Evolutionary conservation across 2,329 filamentous ascomycete species (phyloP).

Genomic region (Sporothrix globosa): DNA sequence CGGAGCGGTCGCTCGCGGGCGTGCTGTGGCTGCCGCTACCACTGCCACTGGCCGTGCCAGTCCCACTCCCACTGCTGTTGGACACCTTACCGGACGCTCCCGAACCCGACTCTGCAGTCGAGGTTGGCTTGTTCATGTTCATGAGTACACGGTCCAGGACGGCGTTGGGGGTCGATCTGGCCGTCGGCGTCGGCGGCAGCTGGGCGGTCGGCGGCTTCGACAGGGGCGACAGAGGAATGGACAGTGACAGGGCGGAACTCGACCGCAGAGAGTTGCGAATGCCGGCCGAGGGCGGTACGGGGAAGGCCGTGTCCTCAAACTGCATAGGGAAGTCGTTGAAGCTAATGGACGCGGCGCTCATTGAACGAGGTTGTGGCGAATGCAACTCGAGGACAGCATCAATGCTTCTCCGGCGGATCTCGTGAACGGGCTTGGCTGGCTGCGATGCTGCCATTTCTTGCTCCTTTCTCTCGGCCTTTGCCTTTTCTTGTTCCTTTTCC

Average conservation of each 20-base stretch:
- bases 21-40: constrained; percentile 22
- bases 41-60: constrained; percentile 20
- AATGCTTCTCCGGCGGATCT: constrained; percentile 27
- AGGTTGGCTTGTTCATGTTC: constrained; percentile 35
- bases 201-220: constrained; percentile 24
- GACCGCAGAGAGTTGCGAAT: constrained; percentile 19
- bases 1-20: constrained; percentile 22
- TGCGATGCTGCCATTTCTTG: constrained; percentile 17
- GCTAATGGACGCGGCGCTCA: constrained; percentile 27
- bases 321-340: constrained; percentile 31
- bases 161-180: constrained; percentile 15
- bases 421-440: constrained; percentile 11
- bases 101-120: too few relatives aligned
- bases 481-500: constrained; percentile 37
- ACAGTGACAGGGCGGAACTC: constrained; percentile 13
- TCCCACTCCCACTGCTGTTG: constrained; percentile 18
- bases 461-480: not conserved
- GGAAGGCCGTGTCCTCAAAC: constrained; percentile 30
- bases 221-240: constrained; percentile 7
- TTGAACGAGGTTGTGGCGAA: constrained; percentile 25
- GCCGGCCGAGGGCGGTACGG: constrained; percentile 20
- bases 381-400: constrained; percentile 30
- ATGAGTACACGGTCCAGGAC: constrained; percentile 37
- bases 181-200: constrained; percentile 8
- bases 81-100: not conserved